phyloP scores from a whole-genome alignment of 129 eudicot species.

The Chrysanthemum seticuspe region DNA sequence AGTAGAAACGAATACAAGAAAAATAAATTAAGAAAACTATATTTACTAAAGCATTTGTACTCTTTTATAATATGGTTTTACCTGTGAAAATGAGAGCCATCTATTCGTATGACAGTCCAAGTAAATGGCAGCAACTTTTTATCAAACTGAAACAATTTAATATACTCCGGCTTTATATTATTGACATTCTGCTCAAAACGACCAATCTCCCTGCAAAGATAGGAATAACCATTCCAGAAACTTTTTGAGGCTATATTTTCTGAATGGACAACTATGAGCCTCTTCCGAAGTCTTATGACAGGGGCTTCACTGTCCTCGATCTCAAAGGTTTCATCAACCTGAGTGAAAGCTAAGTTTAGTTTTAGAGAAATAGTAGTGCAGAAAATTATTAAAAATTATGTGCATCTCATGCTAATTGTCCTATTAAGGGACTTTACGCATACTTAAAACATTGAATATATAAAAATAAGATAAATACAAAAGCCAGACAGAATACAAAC shows the following conservation, averaged over 20 bases:
- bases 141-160: constrained; percentile 63
- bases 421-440: background rate
- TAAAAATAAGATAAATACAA: constrained; percentile 5
- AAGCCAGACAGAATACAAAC: constrained; percentile 17
- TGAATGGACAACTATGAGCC: constrained; percentile 49
- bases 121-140: constrained; percentile 62
- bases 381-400: background rate
- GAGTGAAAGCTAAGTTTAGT: constrained; percentile 16
- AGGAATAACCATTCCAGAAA: constrained; percentile 67
- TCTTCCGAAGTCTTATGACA: constrained; percentile 56
- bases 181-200: constrained; percentile 46
- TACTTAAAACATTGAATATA: background rate
- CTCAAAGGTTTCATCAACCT: constrained; percentile 67
- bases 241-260: constrained; percentile 62
- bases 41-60: background rate
- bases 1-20: constrained; percentile 24
- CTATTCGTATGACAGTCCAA: constrained; percentile 84
- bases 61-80: constrained; percentile 16
- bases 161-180: constrained; percentile 59
- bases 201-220: constrained; percentile 61
- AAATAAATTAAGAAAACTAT: background rate
- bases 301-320: constrained; percentile 48
- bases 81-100: constrained; percentile 98
- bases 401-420: background rate
- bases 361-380: constrained; percentile 3